Conservation (phyloP, 179 eudicot genomes). For the Beta macrorhiza region DNA sequence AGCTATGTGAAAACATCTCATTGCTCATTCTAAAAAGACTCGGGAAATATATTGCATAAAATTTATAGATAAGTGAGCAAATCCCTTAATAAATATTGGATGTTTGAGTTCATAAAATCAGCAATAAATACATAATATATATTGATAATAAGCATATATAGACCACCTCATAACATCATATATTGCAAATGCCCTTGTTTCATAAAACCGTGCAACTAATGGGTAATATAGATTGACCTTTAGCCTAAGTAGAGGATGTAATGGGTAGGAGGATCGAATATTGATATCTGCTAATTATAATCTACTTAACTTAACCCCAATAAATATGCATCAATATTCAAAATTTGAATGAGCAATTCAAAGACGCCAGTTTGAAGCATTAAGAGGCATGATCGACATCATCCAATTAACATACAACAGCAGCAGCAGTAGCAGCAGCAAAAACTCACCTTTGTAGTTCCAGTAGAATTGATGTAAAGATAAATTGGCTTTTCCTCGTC, state of each 20-base stretch:
- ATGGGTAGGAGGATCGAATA: not conserved
- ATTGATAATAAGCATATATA: too few species aligned
- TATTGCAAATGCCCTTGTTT: too few species aligned
- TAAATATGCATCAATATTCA: not conserved
- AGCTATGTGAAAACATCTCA: not conserved
- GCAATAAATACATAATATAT: not conserved
- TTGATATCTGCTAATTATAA: not conserved
- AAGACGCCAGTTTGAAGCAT: conserved; percentile 6
- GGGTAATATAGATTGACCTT: not conserved
- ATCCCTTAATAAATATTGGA: not conserved
- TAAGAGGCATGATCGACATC: not conserved
- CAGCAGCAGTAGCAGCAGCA: too few species aligned
- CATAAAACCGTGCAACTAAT: not conserved
- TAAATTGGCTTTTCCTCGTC: too few species aligned
- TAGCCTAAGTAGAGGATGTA: not conserved
- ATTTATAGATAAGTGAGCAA: not conserved
- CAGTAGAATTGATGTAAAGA: too few species aligned
- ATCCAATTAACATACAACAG: not conserved
- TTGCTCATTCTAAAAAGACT: not conserved
- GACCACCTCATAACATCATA: too few species aligned
- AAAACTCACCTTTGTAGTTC: too few species aligned
- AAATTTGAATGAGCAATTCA: not conserved
- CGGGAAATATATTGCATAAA: not conserved
- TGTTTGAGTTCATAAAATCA: not conserved
- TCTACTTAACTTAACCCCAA: not conserved